phyloP scores from a whole-genome alignment of 805 yeast genomes.

The Starmerella floricola region DNA sequence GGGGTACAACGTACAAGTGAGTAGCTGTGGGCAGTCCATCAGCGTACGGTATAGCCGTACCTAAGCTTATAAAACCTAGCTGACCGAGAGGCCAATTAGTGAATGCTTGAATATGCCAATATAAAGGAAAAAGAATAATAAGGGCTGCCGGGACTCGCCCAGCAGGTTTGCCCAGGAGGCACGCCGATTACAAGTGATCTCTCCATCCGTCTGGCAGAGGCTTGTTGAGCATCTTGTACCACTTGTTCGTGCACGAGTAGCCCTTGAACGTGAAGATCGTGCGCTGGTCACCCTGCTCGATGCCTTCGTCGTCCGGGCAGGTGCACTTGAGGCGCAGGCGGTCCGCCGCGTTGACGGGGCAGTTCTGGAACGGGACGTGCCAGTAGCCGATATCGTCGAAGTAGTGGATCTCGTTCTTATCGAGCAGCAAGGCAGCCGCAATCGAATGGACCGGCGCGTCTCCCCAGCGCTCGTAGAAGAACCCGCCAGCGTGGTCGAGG shows the following conservation, averaged over 20 bases:
- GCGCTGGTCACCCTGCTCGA: constrained; percentile 24
- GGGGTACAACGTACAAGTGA: too few relatives aligned
- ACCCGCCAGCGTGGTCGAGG: constrained; percentile 61
- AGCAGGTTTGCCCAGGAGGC: too few relatives aligned
- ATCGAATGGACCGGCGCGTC: constrained; percentile 86
- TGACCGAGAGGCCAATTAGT: too few relatives aligned
- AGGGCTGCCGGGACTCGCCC: too few relatives aligned
- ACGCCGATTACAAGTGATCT: constrained; percentile 9
- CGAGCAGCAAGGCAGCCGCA: constrained; percentile 51
- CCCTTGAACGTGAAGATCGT: constrained; percentile 32
- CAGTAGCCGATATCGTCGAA: constrained; percentile 66
- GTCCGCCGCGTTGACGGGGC: constrained; percentile 45
- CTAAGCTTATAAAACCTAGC: too few relatives aligned
- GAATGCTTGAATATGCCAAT: too few relatives aligned
- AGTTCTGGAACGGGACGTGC: constrained; percentile 49
- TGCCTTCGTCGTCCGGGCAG: constrained; percentile 48
- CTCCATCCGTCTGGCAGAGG: constrained; percentile 28
- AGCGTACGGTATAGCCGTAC: too few relatives aligned
- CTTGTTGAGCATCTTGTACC: constrained; percentile 25
- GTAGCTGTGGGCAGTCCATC: too few relatives aligned
- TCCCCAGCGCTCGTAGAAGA: constrained; percentile 84
- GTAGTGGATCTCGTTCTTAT: constrained; percentile 48
- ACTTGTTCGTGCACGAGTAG: constrained; percentile 32
- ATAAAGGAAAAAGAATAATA: too few relatives aligned
- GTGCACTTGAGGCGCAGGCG: constrained; percentile 53